These are phyloP conservation scores for Poronia punctata DNA, from an alignment of 495 filamentous ascomycete species.

Conservation along the genomic window DNA sequence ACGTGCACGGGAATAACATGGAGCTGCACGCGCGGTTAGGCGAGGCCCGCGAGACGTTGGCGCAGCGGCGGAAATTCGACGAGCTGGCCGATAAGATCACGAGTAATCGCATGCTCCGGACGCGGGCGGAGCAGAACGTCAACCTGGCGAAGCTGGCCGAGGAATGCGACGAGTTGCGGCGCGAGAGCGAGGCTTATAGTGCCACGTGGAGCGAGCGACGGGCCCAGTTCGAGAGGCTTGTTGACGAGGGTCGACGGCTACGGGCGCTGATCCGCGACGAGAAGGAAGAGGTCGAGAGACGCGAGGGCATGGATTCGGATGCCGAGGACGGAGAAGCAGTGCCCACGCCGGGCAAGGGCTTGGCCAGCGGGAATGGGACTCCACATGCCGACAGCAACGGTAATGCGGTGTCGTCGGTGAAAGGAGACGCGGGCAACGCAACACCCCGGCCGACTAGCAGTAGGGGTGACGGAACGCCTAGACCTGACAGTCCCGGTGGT, in stretches of 20 bases:
- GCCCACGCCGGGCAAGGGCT: slow-evolving; percentile 34
- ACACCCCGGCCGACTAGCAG: slow-evolving; percentile 40
- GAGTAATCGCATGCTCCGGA: slow-evolving; percentile 65
- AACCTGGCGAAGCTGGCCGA: slow-evolving; percentile 73
- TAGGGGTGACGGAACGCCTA: slow-evolving; percentile 59
- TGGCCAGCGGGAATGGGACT: slow-evolving; percentile 30
- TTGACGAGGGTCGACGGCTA: slow-evolving; percentile 83
- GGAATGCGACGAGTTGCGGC: slow-evolving; percentile 82
- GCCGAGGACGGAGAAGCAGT: slow-evolving; percentile 58
- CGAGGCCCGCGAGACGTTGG: slow-evolving; percentile 66
- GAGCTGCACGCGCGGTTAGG: slow-evolving; percentile 65
- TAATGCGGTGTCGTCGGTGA: slow-evolving; percentile 17
- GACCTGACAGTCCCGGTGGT: slow-evolving; percentile 43
- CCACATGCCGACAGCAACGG: slow-evolving; percentile 35
- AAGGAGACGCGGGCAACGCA: slow-evolving; percentile 31
- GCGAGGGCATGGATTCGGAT: slow-evolving; percentile 76
- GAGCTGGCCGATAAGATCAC: slow-evolving; percentile 82
- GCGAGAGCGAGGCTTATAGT: slow-evolving; percentile 74
- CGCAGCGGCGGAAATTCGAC: slow-evolving; percentile 78
- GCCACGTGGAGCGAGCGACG: slow-evolving; percentile 78
- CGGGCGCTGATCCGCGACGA: slow-evolving; percentile 84
- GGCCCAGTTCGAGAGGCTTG: slow-evolving; percentile 83
- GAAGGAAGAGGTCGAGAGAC: slow-evolving; percentile 75
- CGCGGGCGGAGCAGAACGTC: slow-evolving; percentile 73
- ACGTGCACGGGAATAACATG: slow-evolving; percentile 68